A percentile compares a stretch with the other conserved stretches of the same genome.
These are phyloP conservation scores for Apiotrichum mycotoxinovorans DNA, from an alignment of 1,284 basidiomycete genomes.

Conservation along the genomic window DNA sequence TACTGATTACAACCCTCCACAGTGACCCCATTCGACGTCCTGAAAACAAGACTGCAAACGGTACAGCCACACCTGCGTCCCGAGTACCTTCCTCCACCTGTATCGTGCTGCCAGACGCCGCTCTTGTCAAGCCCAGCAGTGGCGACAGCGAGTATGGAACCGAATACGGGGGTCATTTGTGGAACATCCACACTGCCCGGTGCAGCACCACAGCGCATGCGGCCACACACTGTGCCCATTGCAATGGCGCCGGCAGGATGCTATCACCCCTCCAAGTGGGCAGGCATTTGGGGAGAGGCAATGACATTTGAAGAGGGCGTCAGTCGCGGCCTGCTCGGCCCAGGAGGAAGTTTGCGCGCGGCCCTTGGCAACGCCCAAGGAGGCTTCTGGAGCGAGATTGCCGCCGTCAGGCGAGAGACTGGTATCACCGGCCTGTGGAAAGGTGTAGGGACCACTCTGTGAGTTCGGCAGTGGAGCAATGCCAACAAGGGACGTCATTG, in stretches of 20 bases:
- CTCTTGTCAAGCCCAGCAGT: conserved; percentile 11
- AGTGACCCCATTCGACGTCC: conserved; percentile 53
- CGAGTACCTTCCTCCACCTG: conserved; percentile 15
- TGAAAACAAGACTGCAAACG: conserved; percentile 51
- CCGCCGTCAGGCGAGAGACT: conserved; percentile 70
- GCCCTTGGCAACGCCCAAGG: not conserved
- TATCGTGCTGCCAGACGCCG: conserved; percentile 43
- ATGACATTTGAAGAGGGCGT: conserved; percentile 38
- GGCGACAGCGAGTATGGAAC: not conserved
- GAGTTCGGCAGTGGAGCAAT: conserved; percentile 45
- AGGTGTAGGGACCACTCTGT: conserved; percentile 81
- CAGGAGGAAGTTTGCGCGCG: conserved; percentile 11
- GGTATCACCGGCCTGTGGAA: conserved; percentile 82
- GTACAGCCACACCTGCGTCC: conserved; percentile 35
- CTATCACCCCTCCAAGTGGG: conserved; percentile 49
- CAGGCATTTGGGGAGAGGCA: conserved; percentile 50
- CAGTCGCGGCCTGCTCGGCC: conserved; percentile 20
- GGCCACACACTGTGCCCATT: not conserved
- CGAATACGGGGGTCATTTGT: conserved; percentile 17
- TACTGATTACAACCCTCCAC: not conserved
- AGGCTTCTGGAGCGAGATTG: conserved; percentile 75
- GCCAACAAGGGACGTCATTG: not conserved
- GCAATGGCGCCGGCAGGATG: conserved; percentile 40
- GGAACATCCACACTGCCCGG: conserved; percentile 15
- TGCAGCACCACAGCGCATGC: conserved; percentile 7